phyloP scores from a whole-genome alignment of 2,329 filamentous ascomycete species.

The Hypoxylon sp. region DNA sequence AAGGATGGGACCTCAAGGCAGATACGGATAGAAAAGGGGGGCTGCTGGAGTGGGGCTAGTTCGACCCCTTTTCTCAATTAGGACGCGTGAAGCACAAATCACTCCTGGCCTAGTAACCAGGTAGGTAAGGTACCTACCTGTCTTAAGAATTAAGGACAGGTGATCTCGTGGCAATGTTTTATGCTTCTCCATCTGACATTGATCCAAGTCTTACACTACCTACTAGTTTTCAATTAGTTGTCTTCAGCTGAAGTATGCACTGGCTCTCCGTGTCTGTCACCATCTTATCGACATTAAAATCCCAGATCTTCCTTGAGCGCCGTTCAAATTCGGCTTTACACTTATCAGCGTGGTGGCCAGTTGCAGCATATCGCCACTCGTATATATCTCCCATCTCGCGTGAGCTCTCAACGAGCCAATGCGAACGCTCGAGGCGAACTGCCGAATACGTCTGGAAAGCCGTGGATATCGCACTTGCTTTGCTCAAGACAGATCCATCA shows the following conservation, averaged over 20 bases:
- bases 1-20: too few species aligned
- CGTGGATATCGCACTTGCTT: conserved; percentile 9
- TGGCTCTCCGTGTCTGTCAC: conserved; percentile 38
- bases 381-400: conserved; percentile 56
- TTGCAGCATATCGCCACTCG: conserved; percentile 51
- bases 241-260: background rate
- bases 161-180: background rate
- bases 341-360: conserved; percentile 52
- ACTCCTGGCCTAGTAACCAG: too few species aligned
- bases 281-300: conserved; percentile 55
- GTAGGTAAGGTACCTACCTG: too few species aligned
- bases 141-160: too few species aligned
- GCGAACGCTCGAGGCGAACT: conserved; percentile 56
- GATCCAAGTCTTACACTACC: background rate
- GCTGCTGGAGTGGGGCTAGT: too few species aligned
- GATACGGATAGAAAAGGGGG: too few species aligned
- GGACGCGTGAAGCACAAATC: too few species aligned
- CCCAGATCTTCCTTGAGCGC: conserved; percentile 55
- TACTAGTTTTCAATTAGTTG: background rate
- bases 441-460: conserved; percentile 57
- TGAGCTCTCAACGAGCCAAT: conserved; percentile 58
- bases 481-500: conserved; percentile 36
- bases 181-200: background rate
- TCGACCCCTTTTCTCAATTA: too few species aligned
- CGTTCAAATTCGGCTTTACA: conserved; percentile 55